phyloP scores from a whole-genome alignment of 208 protist species.

The Leishmania aethiopica region DNA sequence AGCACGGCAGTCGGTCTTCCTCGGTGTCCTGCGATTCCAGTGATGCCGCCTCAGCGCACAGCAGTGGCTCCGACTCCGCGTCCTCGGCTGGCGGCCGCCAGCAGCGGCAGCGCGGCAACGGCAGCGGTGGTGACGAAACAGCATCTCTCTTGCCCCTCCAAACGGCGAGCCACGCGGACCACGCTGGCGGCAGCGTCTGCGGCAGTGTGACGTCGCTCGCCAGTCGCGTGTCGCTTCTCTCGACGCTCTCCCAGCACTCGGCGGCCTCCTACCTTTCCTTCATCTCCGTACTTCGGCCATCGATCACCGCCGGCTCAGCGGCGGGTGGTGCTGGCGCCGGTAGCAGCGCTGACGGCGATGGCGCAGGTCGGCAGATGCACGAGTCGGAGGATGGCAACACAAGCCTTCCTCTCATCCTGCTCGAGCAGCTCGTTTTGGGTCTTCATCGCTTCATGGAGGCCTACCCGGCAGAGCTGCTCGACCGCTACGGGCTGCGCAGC shows the following conservation, averaged over 20 bases:
- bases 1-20: background rate
- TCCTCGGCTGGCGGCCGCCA: background rate
- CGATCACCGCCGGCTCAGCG: slow-evolving; percentile 8
- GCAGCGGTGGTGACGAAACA: slow-evolving; percentile 7
- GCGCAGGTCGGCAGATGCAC: slow-evolving; percentile 43
- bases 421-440: slow-evolving; percentile 78
- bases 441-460: slow-evolving; percentile 65
- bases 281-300: slow-evolving; percentile 75
- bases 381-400: slow-evolving; percentile 89
- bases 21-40: slow-evolving; percentile 17
- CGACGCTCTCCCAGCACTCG: slow-evolving; percentile 74
- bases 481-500: slow-evolving; percentile 56
- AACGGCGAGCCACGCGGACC: slow-evolving; percentile 13
- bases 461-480: slow-evolving; percentile 40
- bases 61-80: background rate
- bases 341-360: slow-evolving; percentile 1
- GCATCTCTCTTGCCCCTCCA: slow-evolving; percentile 27
- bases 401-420: slow-evolving; percentile 86
- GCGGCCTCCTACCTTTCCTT: slow-evolving; percentile 79
- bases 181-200: slow-evolving; percentile 5
- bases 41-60: slow-evolving; percentile 2
- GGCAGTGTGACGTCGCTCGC: slow-evolving; percentile 50
- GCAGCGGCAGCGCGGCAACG: background rate
- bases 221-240: slow-evolving; percentile 82
- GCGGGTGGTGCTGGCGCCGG: slow-evolving; percentile 5